Percentiles rank a stretch among this genome's conserved stretches.
Conservation (phyloP, 176 grass and related monocot genomes). For the Oryza rufipogon region DNA sequence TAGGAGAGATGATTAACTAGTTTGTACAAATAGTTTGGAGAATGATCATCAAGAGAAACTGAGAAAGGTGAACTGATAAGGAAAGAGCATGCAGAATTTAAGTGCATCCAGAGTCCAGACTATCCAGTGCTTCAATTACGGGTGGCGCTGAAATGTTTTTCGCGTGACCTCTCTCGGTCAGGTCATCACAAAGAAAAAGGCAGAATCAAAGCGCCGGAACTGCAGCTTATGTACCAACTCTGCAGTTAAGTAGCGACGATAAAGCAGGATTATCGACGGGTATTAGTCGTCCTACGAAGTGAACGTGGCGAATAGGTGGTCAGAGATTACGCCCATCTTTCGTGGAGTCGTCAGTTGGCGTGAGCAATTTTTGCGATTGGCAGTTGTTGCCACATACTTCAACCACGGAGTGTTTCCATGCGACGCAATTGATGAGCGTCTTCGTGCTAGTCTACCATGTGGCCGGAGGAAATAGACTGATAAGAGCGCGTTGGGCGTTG, state of each 20-base stretch:
- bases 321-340: background rate
- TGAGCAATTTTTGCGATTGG: background rate
- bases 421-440: too few species aligned
- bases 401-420: too few species aligned
- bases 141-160: slow-evolving; percentile 21
- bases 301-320: background rate
- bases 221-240: background rate
- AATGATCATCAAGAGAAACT: background rate
- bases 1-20: background rate
- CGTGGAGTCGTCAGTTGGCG: background rate
- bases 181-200: slow-evolving; percentile 28
- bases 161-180: slow-evolving; percentile 23
- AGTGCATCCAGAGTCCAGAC: background rate
- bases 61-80: background rate
- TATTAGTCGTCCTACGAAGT: background rate
- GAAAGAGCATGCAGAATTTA: background rate
- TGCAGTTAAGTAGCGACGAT: background rate
- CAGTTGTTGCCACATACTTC: background rate
- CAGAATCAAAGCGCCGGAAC: background rate
- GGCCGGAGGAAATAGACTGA: too few species aligned
- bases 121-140: background rate
- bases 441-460: too few species aligned
- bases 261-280: background rate
- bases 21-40: background rate
- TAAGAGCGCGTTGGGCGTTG: too few species aligned